A percentile compares a stretch with the other conserved stretches of the same genome.
Conservation (phyloP, 768 basidiomycete genomes). For the Mycena olivaceomarginata region DNA sequence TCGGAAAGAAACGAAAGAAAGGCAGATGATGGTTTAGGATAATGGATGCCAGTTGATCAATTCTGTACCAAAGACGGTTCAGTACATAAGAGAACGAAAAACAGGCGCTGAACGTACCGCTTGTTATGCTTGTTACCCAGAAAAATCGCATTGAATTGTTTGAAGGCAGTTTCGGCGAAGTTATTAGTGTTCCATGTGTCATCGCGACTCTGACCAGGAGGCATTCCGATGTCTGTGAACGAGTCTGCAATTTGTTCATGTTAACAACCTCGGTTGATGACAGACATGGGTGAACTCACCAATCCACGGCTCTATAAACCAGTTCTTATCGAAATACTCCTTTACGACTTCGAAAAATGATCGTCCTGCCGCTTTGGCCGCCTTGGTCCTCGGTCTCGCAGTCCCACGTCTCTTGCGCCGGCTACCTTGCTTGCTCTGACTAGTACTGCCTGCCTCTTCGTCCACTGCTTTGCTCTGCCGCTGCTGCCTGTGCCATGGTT, state of each 20-base stretch:
- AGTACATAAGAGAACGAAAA: too few species aligned
- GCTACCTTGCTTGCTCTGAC: too few species aligned
- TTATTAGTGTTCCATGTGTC: conserved; percentile 34
- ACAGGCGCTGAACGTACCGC: background rate
- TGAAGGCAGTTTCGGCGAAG: conserved; percentile 23
- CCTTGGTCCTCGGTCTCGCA: conserved; percentile 3
- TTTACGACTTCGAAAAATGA: conserved; percentile 3
- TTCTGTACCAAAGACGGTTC: background rate
- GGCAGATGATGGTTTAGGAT: conserved; percentile 20
- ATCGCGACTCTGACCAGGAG: background rate
- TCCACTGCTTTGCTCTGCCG: background rate
- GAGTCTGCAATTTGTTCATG: too few species aligned
- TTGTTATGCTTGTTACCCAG: conserved; percentile 28
- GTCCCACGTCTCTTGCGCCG: too few species aligned
- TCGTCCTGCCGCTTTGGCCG: background rate
- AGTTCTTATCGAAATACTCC: conserved; percentile 25
- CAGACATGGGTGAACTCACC: background rate
- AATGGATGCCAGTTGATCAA: conserved; percentile 15
- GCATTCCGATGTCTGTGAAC: conserved; percentile 34
- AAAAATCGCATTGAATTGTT: conserved; percentile 24
- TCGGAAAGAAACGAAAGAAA: conserved; percentile 23
- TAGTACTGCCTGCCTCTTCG: background rate
- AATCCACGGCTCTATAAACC: conserved; percentile 28
- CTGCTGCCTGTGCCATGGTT: background rate
- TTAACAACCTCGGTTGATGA: too few species aligned